These are phyloP conservation scores for Fistulinella cinereoalba DNA, from an alignment of 1,284 basidiomycete species.

Conservation along the genomic window DNA sequence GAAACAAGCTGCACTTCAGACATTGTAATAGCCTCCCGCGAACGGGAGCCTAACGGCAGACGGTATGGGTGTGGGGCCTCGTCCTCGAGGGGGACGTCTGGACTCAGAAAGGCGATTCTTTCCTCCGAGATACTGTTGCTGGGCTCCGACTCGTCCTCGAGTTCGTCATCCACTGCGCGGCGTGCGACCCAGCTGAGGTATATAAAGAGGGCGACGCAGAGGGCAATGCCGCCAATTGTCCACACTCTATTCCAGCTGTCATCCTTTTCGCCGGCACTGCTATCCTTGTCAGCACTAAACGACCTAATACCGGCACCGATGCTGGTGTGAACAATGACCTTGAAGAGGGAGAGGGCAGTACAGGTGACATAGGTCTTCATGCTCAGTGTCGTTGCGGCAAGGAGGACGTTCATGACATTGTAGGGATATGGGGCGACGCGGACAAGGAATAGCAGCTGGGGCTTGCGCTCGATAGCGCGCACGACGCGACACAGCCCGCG, in stretches of 20 bases:
- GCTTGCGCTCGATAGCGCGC: conserved; percentile 82
- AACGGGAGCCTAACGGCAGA: conserved; percentile 19
- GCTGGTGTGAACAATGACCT: conserved; percentile 82
- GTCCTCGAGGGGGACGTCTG: conserved; percentile 25
- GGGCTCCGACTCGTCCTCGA: conserved; percentile 50
- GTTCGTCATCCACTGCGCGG: conserved; percentile 75
- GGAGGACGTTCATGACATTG: conserved; percentile 88
- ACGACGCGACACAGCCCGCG: conserved; percentile 71
- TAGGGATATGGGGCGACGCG: conserved; percentile 82
- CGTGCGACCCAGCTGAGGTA: conserved; percentile 81
- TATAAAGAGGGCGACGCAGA: conserved; percentile 75
- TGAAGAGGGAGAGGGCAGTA: conserved; percentile 81
- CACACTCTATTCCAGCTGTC: conserved; percentile 54
- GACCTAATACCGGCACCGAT: conserved; percentile 81
- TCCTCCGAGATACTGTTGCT: conserved; percentile 44
- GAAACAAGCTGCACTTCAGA: conserved; percentile 26
- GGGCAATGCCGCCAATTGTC: conserved; percentile 64
- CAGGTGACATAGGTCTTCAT: conserved; percentile 76
- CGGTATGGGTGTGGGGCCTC: conserved; percentile 19
- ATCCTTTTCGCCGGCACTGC: conserved; percentile 34
- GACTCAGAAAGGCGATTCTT: conserved; percentile 40
- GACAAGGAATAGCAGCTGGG: conserved; percentile 81
- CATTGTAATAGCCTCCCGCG: conserved; percentile 28
- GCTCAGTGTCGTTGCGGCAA: conserved; percentile 83
- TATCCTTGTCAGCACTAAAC: conserved; percentile 59